A percentile compares a stretch with the other conserved stretches of the same genome.
Evolutionary conservation across 2,329 filamentous ascomycete species (phyloP).

Genomic region (Fusarium illudens): DNA sequence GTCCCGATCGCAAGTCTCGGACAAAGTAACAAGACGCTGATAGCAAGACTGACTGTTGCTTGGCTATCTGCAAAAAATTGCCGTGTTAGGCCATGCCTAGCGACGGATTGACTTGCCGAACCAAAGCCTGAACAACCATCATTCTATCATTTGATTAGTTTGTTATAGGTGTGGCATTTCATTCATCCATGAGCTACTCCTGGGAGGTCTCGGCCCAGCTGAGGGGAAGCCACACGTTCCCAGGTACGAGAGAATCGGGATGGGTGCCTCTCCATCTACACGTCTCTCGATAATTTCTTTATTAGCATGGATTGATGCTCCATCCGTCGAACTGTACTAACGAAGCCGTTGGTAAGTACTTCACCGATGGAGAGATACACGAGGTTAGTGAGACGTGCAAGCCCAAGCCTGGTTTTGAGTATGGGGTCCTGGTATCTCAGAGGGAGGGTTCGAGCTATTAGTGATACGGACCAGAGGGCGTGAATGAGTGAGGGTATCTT

Average conservation of each 20-base stretch:
- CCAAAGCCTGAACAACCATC: not conserved
- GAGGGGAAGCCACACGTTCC: not conserved
- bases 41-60: not conserved
- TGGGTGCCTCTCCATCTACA: not conserved
- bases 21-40: not conserved
- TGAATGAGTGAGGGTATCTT: not conserved
- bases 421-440: not conserved
- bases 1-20: not conserved
- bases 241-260: not conserved
- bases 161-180: not conserved
- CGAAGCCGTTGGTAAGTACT: not conserved
- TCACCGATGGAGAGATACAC: not conserved
- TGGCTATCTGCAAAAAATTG: not conserved
- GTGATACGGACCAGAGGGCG: not conserved
- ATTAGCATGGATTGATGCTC: not conserved
- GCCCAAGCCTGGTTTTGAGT: conserved; percentile 3
- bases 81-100: not conserved
- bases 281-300: not conserved
- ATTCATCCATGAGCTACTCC: not conserved
- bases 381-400: conserved; percentile 4
- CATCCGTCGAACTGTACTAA: conserved; percentile 4
- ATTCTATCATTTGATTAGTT: not conserved
- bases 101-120: not conserved
- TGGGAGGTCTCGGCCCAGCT: not conserved
- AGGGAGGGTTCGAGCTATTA: not conserved